Percentiles rank a stretch among this genome's conserved stretches.
Evolutionary conservation across 1,284 basidiomycete genomes (phyloP).

Genomic region (Boletellus deceptivus): DNA sequence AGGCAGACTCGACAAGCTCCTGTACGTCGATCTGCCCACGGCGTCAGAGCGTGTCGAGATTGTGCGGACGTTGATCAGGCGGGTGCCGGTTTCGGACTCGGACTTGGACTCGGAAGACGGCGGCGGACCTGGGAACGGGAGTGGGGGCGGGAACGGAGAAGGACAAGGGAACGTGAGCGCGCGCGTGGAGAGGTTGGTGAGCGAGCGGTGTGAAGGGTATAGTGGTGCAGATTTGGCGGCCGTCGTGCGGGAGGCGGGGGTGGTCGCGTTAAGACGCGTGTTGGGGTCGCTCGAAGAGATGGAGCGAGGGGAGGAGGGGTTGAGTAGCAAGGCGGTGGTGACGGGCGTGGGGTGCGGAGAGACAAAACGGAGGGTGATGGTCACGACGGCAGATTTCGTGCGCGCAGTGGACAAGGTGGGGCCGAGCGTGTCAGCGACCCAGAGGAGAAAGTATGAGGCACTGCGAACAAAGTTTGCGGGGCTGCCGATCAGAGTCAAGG

Average conservation of each 20-base stretch:
- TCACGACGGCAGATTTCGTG: slow-evolving; percentile 70
- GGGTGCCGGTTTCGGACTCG: slow-evolving; percentile 62
- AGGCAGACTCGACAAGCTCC: slow-evolving; percentile 91
- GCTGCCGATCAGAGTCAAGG: slow-evolving; percentile 44
- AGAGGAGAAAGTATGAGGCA: slow-evolving; percentile 80
- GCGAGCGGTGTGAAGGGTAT: slow-evolving; percentile 77
- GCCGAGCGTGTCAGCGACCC: slow-evolving; percentile 81
- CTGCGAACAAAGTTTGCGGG: slow-evolving; percentile 82
- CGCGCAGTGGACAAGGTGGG: slow-evolving; percentile 79
- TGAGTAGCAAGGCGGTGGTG: neutral
- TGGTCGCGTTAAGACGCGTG: slow-evolving; percentile 73
- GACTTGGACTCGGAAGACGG: no score
- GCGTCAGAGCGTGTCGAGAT: slow-evolving; percentile 84
- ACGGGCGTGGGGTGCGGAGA: slow-evolving; percentile 11
- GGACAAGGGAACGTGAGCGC: slow-evolving; percentile 12
- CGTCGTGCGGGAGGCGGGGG: slow-evolving; percentile 87
- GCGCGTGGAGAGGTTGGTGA: slow-evolving; percentile 48
- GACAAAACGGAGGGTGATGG: slow-evolving; percentile 35
- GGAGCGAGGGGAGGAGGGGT: slow-evolving; percentile 23
- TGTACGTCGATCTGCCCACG: slow-evolving; percentile 92
- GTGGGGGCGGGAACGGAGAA: neutral
- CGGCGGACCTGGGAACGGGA: neutral
- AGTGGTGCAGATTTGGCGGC: slow-evolving; percentile 89
- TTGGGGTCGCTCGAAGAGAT: slow-evolving; percentile 59
- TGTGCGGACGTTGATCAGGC: slow-evolving; percentile 65